Conservation (phyloP, 805 yeast genomes). For the Metschnikowia koreensis region DNA sequence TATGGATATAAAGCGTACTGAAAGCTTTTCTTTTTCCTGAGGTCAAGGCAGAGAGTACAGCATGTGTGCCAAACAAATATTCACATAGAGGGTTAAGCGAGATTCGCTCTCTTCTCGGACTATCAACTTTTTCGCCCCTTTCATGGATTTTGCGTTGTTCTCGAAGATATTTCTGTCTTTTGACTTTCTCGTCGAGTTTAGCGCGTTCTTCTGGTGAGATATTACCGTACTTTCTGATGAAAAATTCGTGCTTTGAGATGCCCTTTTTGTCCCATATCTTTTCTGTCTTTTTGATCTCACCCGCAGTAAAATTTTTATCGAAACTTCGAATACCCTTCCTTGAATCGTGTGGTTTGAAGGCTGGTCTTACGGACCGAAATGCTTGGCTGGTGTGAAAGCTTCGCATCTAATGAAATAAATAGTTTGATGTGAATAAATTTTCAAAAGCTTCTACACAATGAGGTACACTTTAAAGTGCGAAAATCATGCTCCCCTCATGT, state of each 20-base stretch:
- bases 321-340: conserved; percentile 21
- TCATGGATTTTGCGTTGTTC: conserved; percentile 24
- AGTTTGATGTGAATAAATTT: background rate
- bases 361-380: conserved; percentile 11
- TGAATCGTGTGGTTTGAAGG: conserved; percentile 10
- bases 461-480: background rate
- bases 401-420: conserved; percentile 6
- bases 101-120: conserved; percentile 9
- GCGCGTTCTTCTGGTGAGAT: conserved; percentile 50
- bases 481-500: background rate
- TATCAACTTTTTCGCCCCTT: conserved; percentile 13
- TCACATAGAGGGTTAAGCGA: conserved; percentile 53
- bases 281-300: conserved; percentile 17
- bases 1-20: conserved; percentile 51
- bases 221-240: conserved; percentile 61
- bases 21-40: conserved; percentile 53
- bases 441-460: background rate
- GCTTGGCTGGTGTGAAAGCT: conserved; percentile 13
- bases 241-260: conserved; percentile 60
- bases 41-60: conserved; percentile 68
- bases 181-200: conserved; percentile 30
- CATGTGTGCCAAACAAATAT: conserved; percentile 71
- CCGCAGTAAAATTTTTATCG: conserved; percentile 45
- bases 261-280: conserved; percentile 72
- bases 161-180: conserved; percentile 29